Evolutionary conservation across 352 stramenopile genomes (phyloP).

Genomic region (Phytophthora citrophthora): DNA sequence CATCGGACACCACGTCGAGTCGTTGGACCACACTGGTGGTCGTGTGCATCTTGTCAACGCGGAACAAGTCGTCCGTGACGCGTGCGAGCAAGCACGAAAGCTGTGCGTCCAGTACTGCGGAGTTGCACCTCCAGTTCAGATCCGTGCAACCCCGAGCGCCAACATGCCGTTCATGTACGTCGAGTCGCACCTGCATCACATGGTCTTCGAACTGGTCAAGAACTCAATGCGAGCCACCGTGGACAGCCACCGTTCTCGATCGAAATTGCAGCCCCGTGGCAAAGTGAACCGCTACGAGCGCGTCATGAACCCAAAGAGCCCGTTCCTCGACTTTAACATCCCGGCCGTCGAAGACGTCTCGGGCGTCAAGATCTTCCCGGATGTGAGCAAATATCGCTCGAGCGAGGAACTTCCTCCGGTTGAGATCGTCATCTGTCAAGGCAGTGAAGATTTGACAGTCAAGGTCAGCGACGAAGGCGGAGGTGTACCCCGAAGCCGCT

Average conservation of each 20-base stretch:
- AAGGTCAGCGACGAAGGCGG: slow-evolving; percentile 98
- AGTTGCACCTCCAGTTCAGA: slow-evolving; percentile 56
- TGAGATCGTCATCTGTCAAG: slow-evolving; percentile 97
- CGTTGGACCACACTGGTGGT: slow-evolving; percentile 53
- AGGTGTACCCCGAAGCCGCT: slow-evolving; percentile 95
- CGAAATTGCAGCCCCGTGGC: slow-evolving; percentile 29
- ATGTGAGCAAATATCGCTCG: slow-evolving; percentile 60
- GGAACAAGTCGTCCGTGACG: slow-evolving; percentile 56
- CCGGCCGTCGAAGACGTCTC: slow-evolving; percentile 57
- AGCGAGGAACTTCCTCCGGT: slow-evolving; percentile 86
- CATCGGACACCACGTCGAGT: slow-evolving; percentile 91
- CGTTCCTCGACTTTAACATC: slow-evolving; percentile 65
- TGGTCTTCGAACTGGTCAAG: slow-evolving; percentile 98
- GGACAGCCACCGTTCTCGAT: slow-evolving; percentile 89
- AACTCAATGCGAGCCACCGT: slow-evolving; percentile 98
- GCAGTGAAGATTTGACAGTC: slow-evolving; percentile 94
- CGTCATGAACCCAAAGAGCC: slow-evolving; percentile 70
- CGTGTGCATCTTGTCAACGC: slow-evolving; percentile 72
- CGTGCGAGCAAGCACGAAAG: slow-evolving; percentile 50
- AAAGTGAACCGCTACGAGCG: slow-evolving; percentile 50
- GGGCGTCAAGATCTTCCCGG: slow-evolving; percentile 67
- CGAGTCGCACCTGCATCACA: slow-evolving; percentile 81
- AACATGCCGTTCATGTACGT: slow-evolving; percentile 77
- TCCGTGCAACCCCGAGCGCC: slow-evolving; percentile 46
- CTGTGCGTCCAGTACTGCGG: slow-evolving; percentile 63